Evolutionary conservation across 352 stramenopile genomes (phyloP), one percentile per base, ranked within the genome.

Genomic region (Globisporangium middletonii): DNA sequence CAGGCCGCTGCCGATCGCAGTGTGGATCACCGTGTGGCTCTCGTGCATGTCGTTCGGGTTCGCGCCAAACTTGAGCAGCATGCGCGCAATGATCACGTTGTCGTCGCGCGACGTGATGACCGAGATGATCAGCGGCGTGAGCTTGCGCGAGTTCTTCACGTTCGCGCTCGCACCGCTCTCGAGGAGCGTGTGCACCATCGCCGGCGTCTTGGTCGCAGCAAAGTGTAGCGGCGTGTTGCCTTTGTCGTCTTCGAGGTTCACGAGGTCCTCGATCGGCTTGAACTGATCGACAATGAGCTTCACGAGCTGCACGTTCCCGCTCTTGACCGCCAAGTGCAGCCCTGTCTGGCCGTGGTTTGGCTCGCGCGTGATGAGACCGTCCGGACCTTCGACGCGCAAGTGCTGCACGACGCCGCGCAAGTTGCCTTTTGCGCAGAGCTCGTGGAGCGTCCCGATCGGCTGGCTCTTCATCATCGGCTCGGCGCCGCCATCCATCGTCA

Each of bases 1-100:
- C 41, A 72, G 60, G 2, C 75, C 68, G 11, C 64, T 77, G 47
- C 69, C 75, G 51, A 94, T 83, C 16, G 84, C 84, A 9, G 84
- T 94, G 76, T 94, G 84, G 56, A 94, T 91, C 23, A 94, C 82
- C 5, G 84, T 94, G 49, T 92, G 81, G 50, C 77, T 86, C 62
- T 94, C 84, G 68, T 94, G 84, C 75, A 94, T 89, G 55, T 94
- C 84, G 63, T 94, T 94, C 55, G 84, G 84, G 69, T 94, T 94
- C 37, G 84, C 84, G 42, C 84, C 84, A 53, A 75, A 94, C 66
- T 94, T 94, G 45, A 94, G 77, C 55, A 94, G 75, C 84, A 94
- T 94, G 54, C 83, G 83, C 38, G 83, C 75, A 44, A 92, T 89
- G 50, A 94, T 91, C 33, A 92, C 71, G 55, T 73, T 83, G 63